Evolutionary conservation across 345 rosid species (phyloP).

Genomic region (Rubroshorea leprosula): DNA sequence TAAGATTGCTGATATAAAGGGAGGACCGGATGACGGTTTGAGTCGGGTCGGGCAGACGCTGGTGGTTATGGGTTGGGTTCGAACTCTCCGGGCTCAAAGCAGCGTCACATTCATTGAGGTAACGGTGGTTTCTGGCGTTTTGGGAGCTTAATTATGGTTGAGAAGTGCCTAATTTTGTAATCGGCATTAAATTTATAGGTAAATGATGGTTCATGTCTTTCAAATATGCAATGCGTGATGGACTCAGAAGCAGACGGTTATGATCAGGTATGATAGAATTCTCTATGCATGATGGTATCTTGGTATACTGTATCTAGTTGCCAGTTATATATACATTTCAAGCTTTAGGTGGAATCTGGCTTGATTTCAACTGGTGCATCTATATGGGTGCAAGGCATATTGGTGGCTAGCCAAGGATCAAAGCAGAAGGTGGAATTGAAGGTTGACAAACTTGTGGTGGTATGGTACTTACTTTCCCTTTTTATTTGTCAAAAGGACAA

Average conservation of each 20-base stretch:
- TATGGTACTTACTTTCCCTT: slow-evolving; percentile 25
- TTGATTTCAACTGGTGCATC: slow-evolving; percentile 80
- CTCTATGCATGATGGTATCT: no score
- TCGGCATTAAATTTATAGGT: slow-evolving; percentile 36
- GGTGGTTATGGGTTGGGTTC: slow-evolving; percentile 81
- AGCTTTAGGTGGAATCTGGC: slow-evolving; percentile 73
- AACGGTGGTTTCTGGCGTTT: neutral
- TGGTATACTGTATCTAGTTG: neutral
- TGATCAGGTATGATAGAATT: slow-evolving; percentile 93
- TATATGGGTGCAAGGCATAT: slow-evolving; percentile 67
- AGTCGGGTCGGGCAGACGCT: slow-evolving; percentile 56
- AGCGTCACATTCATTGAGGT: slow-evolving; percentile 86
- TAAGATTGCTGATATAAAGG: slow-evolving; percentile 75
- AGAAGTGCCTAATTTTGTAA: no score
- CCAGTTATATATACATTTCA: slow-evolving; percentile 14
- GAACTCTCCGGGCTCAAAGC: slow-evolving; percentile 85
- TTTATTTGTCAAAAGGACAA: neutral
- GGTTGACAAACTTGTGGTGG: slow-evolving; percentile 72
- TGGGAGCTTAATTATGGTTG: neutral
- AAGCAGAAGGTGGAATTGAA: slow-evolving; percentile 90
- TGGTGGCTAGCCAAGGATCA: slow-evolving; percentile 84
- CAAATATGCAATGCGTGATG: slow-evolving; percentile 95
- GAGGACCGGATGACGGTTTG: slow-evolving; percentile 62
- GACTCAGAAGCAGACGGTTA: slow-evolving; percentile 69
- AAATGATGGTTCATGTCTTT: slow-evolving; percentile 91